Evolutionary conservation across 441 rosid genomes (phyloP).

Genomic region (Adansonia madagascariensis): DNA sequence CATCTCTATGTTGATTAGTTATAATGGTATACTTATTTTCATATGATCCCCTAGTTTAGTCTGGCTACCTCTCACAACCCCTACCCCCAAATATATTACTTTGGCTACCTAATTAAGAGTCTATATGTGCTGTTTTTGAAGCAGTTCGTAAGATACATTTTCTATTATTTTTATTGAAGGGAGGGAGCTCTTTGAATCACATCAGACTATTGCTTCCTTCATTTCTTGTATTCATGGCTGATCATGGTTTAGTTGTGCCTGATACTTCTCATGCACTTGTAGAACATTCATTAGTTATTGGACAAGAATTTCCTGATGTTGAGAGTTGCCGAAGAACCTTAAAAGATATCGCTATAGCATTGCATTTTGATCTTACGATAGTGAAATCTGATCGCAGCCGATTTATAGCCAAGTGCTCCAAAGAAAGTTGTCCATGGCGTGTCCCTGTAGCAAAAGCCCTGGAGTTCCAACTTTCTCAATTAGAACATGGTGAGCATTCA

Average conservation of each 20-base stretch:
- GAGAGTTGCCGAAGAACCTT: slow-evolving; percentile 91
- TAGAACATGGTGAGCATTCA: slow-evolving; percentile 88
- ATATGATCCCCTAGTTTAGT: neutral
- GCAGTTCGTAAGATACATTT: neutral
- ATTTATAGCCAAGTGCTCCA: slow-evolving; percentile 94
- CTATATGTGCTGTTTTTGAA: slow-evolving; percentile 12
- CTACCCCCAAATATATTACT: neutral
- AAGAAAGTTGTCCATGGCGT: slow-evolving; percentile 99
- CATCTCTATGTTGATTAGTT: slow-evolving; percentile 23
- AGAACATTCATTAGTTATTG: slow-evolving; percentile 61
- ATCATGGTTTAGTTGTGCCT: slow-evolving; percentile 55
- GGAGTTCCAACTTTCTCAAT: slow-evolving; percentile 83
- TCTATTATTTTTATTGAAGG: slow-evolving; percentile 15
- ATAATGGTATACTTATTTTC: neutral
- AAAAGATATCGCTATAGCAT: slow-evolving; percentile 88
- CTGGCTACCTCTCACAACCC: neutral
- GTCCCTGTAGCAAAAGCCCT: slow-evolving; percentile 92
- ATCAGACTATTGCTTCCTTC: slow-evolving; percentile 21
- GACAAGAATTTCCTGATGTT: slow-evolving; percentile 92
- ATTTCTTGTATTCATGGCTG: slow-evolving; percentile 45
- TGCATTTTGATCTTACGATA: slow-evolving; percentile 91
- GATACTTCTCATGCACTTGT: slow-evolving; percentile 54
- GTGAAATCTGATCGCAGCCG: slow-evolving; percentile 97
- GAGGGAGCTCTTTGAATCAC: slow-evolving; percentile 20
- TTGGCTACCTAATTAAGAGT: neutral